Evolutionary conservation across 1,284 basidiomycete genomes (phyloP).

Genomic region (Tilletia horrida): DNA sequence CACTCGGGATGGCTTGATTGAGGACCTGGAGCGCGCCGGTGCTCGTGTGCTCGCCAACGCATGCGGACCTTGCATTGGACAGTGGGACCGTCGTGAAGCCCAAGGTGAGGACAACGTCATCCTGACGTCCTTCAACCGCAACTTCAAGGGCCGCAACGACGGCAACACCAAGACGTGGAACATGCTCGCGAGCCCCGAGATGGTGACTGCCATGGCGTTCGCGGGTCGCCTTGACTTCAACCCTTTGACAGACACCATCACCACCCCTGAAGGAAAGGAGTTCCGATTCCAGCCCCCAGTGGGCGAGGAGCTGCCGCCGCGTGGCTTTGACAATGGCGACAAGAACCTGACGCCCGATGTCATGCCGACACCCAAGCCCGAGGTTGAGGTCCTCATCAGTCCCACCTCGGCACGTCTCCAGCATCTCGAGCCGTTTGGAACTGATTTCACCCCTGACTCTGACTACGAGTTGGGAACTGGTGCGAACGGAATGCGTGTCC

Average conservation of each 20-base stretch:
- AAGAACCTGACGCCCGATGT: slow-evolving; percentile 74
- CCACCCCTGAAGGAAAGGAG: slow-evolving; percentile 67
- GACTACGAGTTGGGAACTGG: slow-evolving; percentile 68
- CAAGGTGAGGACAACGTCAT: slow-evolving; percentile 93
- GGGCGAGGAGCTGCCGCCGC: slow-evolving; percentile 77
- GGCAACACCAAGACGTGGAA: slow-evolving; percentile 96
- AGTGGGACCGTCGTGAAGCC: slow-evolving; percentile 92
- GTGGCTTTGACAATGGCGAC: slow-evolving; percentile 78
- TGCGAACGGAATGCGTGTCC: slow-evolving; percentile 58
- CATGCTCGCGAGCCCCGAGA: slow-evolving; percentile 92
- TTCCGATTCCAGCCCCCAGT: slow-evolving; percentile 85
- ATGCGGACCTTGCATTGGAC: slow-evolving; percentile 97
- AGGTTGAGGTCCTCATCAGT: slow-evolving; percentile 70
- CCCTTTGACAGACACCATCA: slow-evolving; percentile 78
- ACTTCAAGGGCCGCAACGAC: slow-evolving; percentile 97
- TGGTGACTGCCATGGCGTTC: slow-evolving; percentile 90
- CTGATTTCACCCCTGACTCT: slow-evolving; percentile 64
- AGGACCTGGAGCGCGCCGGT: slow-evolving; percentile 76
- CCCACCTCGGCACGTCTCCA: slow-evolving; percentile 66
- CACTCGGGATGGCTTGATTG: slow-evolving; percentile 85
- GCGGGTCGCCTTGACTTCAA: slow-evolving; percentile 93
- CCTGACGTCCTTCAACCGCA: slow-evolving; percentile 93
- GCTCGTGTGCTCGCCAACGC: slow-evolving; percentile 93
- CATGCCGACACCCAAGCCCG: slow-evolving; percentile 66
- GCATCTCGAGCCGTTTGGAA: slow-evolving; percentile 77